Evolutionary conservation across 2,329 filamentous ascomycete species (phyloP).

Genomic region (Sarocladium strictum): DNA sequence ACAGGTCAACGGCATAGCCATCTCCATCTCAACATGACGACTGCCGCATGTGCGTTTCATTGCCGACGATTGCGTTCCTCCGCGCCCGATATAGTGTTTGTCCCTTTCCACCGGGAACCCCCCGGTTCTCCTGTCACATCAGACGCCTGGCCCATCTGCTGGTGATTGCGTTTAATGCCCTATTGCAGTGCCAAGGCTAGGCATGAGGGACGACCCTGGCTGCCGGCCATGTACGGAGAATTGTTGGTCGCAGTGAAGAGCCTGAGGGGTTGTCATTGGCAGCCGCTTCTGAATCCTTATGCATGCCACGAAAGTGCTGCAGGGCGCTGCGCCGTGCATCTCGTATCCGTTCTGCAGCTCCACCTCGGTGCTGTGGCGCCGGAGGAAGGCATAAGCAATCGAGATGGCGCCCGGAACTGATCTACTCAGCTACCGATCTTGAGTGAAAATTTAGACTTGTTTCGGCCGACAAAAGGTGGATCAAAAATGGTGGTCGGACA

Average conservation of each 20-base stretch:
- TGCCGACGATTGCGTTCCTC: neutral
- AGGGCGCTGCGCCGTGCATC: constrained; percentile 5
- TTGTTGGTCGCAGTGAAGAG: neutral
- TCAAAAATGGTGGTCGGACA: too few species aligned
- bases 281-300: neutral
- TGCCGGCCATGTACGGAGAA: neutral
- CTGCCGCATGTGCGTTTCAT: too few species aligned
- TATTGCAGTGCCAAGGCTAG: neutral
- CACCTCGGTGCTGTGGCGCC: neutral
- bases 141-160: neutral
- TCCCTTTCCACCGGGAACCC: neutral
- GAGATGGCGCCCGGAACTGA: neutral
- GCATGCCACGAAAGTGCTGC: constrained; percentile 3
- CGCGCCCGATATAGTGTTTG: too few species aligned
- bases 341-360: neutral
- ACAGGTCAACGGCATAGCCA: too few species aligned
- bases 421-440: neutral
- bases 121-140: neutral
- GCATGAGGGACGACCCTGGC: neutral
- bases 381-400: neutral
- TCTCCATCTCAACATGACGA: too few species aligned
- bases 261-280: neutral
- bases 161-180: neutral
- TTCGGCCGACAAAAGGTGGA: neutral
- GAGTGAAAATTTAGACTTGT: neutral